Percentiles rank a stretch among this genome's conserved stretches.
Conservation (phyloP, 305 asterid species). For the Fraxinus dipetala region DNA sequence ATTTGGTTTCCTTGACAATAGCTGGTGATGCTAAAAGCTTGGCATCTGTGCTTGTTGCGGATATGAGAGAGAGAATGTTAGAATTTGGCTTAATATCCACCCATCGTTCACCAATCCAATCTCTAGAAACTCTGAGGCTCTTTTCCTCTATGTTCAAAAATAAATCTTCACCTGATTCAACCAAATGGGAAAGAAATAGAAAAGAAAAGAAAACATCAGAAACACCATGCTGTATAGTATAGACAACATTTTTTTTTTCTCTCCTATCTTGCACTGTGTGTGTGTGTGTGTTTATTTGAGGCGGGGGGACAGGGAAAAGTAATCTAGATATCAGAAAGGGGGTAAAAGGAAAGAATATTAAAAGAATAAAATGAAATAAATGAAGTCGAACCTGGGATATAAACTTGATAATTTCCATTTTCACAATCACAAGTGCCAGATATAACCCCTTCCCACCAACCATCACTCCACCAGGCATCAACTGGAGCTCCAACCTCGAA, state of each 20-base stretch:
- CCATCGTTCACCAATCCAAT: constrained; percentile 87
- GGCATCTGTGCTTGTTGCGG: constrained; percentile 44
- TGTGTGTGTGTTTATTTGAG: background rate
- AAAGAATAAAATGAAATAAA: background rate
- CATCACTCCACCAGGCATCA: constrained; percentile 98
- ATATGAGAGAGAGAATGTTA: constrained; percentile 46
- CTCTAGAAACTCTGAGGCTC: constrained; percentile 72
- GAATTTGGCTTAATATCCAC: constrained; percentile 67
- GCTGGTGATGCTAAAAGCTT: constrained; percentile 51
- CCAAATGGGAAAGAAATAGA: background rate
- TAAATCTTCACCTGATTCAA: constrained; percentile 72
- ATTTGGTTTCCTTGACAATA: constrained; percentile 41
- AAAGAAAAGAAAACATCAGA: background rate
- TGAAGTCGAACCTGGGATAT: constrained; percentile 55
- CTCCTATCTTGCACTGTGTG: background rate
- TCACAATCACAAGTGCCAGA: constrained; percentile 33
- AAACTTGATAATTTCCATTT: constrained; percentile 53
- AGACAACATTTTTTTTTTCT: background rate
- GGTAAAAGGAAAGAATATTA: background rate
- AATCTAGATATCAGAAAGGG: background rate
- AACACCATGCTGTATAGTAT: background rate
- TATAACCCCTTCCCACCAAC: constrained; percentile 99
- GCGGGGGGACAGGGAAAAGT: background rate
- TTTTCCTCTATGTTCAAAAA: constrained; percentile 44
- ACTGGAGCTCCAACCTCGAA: constrained; percentile 72